Conservation (phyloP, 2,329 filamentous ascomycete species). For the Zopfia rhizophila region DNA sequence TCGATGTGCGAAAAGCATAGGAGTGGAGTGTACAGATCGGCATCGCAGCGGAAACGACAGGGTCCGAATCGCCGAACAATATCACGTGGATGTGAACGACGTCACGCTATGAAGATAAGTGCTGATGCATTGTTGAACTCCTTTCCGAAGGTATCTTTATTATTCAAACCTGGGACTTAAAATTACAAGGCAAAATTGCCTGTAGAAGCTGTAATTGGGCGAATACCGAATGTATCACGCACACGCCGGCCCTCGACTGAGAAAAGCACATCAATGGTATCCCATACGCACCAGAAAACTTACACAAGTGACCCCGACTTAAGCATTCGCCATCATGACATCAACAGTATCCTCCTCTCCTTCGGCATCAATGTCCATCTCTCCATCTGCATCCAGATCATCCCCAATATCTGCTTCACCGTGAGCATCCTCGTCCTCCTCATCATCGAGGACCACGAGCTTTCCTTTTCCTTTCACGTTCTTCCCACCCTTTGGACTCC, state of each 20-base stretch:
- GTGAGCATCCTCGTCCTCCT: constrained; percentile 38
- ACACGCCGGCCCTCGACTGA: no score
- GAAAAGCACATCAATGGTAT: no score
- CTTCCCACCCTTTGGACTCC: constrained; percentile 35
- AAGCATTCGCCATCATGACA: constrained; percentile 38
- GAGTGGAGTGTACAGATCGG: constrained; percentile 8
- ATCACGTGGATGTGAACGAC: constrained; percentile 3
- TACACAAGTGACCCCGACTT: constrained; percentile 7
- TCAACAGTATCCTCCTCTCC: constrained; percentile 15
- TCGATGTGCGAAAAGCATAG: constrained; percentile 9
- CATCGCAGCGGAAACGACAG: constrained; percentile 6
- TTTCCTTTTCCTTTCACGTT: constrained; percentile 41
- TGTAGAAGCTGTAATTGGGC: no score
- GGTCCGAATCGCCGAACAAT: constrained; percentile 2
- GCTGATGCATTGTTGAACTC: no score
- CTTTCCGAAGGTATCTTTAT: constrained; percentile 36
- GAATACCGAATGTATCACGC: no score
- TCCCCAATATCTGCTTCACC: constrained; percentile 39
- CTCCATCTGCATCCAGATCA: constrained; percentile 37
- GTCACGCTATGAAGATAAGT: no score
- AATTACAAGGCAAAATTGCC: no score
- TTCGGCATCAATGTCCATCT: constrained; percentile 38
- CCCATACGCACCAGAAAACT: no score
- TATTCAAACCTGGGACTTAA: constrained; percentile 10
- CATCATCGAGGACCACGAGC: constrained; percentile 37